Base-by-base conservation (phyloP, 2,329 filamentous ascomycete species). In the Penicillium capsulatum region DNA sequence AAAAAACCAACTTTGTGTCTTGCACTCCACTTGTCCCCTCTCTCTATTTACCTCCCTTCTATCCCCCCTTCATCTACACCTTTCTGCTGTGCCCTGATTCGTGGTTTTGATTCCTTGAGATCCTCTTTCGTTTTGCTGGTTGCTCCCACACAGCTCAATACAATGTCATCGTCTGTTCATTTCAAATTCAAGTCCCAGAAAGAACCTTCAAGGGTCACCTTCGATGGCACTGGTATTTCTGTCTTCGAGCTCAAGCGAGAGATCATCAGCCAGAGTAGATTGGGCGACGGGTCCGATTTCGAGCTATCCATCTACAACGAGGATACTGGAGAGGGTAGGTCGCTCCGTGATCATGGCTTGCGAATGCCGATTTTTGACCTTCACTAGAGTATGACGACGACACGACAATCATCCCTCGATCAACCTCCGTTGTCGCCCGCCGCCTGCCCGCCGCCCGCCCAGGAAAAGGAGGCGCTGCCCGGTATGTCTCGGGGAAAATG, bases 131-230 rank as follows among this genome's bases (percentile, higher is more conserved):
- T 33, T 34, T 35, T 35, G 45, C 57, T 56, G 52, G 45, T 45
- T 54, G 38, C 53, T 26, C 34, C 15, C 40, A 39, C 36, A 50
- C 54, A 64, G 54, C 64, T 72, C 58, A 64, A 64, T 64, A 80
- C 60, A 60, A 96, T 96, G 90, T 81, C 88, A 64, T 95, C 92
- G 41, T 97, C 90, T 53, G 92, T 98, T 63, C 97, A 96, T 72
- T 98, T 96, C 86, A 95, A 95, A 73, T 98, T 98, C 83, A 97
- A 96, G 73, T 97, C 91, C 56, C 89, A 94, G 65, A 96, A 89
- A 73, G 92, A 97, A 64, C 87, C 89, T 45, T 88, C 88, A 42
- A 82, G 90, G 61, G 89, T 98, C 59, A 86, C 90, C 61, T 97
- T 98, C 67, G 91, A 98, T 69, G 92, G 92, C 63, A 96, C 91